Conservation (phyloP, 257 asterid species). For the Nyctanthes arbortristis region DNA sequence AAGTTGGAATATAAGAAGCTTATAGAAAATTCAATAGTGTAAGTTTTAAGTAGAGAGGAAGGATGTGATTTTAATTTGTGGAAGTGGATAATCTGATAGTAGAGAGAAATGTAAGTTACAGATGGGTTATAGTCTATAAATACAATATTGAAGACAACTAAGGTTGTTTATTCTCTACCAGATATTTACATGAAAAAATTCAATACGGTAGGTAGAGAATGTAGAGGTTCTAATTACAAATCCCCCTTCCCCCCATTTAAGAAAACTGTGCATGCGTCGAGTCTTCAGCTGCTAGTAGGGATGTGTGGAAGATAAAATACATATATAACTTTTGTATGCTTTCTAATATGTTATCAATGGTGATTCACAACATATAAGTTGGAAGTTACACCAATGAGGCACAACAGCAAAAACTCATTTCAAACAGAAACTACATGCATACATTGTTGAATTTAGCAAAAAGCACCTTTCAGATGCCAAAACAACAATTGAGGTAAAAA, state of each 20-base stretch:
- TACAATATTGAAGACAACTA: neutral
- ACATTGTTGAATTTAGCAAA: too few relatives aligned
- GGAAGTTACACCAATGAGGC: neutral
- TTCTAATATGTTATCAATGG: neutral
- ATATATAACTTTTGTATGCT: neutral
- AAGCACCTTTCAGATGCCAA: neutral
- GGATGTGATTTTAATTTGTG: neutral
- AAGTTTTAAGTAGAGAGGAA: neutral
- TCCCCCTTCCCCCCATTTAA: neutral
- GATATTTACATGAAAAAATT: too few relatives aligned
- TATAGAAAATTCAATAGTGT: too few relatives aligned
- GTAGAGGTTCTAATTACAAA: neutral
- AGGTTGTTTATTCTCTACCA: neutral
- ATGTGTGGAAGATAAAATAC: neutral
- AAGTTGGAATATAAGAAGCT: neutral
- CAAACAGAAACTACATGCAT: neutral
- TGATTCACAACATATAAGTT: neutral
- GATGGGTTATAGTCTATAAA: neutral
- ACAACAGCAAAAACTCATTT: neutral
- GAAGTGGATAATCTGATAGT: neutral
- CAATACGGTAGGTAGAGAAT: neutral
- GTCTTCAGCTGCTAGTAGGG: neutral
- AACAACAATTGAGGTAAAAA: neutral
- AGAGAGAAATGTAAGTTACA: too few relatives aligned
- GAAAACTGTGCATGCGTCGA: neutral